These are phyloP conservation scores for Camptophora hylomeconis DNA, from an alignment of 2,329 filamentous ascomycete genomes.

Conservation along the genomic window DNA sequence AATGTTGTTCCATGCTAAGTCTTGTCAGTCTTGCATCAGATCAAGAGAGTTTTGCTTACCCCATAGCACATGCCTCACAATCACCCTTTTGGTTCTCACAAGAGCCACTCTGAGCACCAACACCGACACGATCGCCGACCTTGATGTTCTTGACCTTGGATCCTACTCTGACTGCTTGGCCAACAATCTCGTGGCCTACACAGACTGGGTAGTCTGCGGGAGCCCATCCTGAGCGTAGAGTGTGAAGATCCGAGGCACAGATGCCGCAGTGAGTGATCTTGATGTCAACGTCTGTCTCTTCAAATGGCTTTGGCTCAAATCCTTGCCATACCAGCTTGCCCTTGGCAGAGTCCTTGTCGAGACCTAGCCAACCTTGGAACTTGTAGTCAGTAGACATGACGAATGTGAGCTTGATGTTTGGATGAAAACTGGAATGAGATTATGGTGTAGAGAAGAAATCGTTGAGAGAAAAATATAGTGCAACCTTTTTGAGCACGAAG, in stretches of 20 bases:
- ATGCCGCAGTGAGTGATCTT: slow-evolving; percentile 53
- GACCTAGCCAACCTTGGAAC: slow-evolving; percentile 44
- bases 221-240: slow-evolving; percentile 12
- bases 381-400: slow-evolving; percentile 22
- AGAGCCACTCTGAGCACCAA: slow-evolving; percentile 46
- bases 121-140: slow-evolving; percentile 50
- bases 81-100: slow-evolving; percentile 34
- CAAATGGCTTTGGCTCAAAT: slow-evolving; percentile 30
- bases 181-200: slow-evolving; percentile 54
- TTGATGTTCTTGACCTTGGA: slow-evolving; percentile 31
- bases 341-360: slow-evolving; percentile 32
- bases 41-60: slow-evolving; percentile 18
- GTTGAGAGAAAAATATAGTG: too few relatives aligned
- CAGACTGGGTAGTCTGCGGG: slow-evolving; percentile 34
- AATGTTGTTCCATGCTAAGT: not conserved
- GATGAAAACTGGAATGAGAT: too few relatives aligned
- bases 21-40: not conserved
- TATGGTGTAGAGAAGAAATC: too few relatives aligned
- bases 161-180: slow-evolving; percentile 43
- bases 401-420: slow-evolving; percentile 1
- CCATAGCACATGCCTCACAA: slow-evolving; percentile 41
- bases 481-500: too few relatives aligned
- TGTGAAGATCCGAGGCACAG: slow-evolving; percentile 47
- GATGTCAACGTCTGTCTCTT: slow-evolving; percentile 53
- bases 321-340: slow-evolving; percentile 27